phyloP scores from a whole-genome alignment of 2,329 filamentous ascomycete species.

The Plenodomus biglobosus region DNA sequence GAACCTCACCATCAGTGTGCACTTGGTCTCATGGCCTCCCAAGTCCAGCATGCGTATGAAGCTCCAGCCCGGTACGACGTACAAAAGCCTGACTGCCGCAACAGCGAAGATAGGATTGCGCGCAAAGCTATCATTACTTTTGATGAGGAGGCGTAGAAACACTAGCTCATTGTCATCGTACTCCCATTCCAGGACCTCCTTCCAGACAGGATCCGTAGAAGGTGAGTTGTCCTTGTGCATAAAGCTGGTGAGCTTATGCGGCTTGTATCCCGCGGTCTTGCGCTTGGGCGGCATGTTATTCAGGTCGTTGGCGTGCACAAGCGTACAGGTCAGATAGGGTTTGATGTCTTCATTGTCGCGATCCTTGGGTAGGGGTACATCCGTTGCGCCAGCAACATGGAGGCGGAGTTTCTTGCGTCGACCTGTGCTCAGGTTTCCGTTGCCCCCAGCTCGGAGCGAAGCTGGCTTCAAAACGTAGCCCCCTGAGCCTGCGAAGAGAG shows the following conservation, averaged over 20 bases:
- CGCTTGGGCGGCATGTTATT: conserved; percentile 57
- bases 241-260: conserved; percentile 58
- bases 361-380: conserved; percentile 58
- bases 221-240: conserved; percentile 63
- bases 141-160: conserved; percentile 66
- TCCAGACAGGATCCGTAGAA: conserved; percentile 64
- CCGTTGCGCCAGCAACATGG: conserved; percentile 64
- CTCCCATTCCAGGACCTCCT: conserved; percentile 67
- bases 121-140: conserved; percentile 65
- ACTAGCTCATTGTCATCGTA: conserved; percentile 67
- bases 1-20: conserved; percentile 63
- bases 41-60: conserved; percentile 68
- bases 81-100: conserved; percentile 61
- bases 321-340: conserved; percentile 66
- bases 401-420: conserved; percentile 56
- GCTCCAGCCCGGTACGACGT: conserved; percentile 60
- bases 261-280: conserved; percentile 63
- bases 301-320: conserved; percentile 60
- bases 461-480: conserved; percentile 68
- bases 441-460: conserved; percentile 59
- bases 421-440: conserved; percentile 52
- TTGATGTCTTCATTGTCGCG: conserved; percentile 54
- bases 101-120: conserved; percentile 65
- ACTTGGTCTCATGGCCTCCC: conserved; percentile 64
- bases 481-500: conserved; percentile 64